phyloP scores from a whole-genome alignment of 1,139 yeast genomes.

The Meyerozyma sp. region DNA sequence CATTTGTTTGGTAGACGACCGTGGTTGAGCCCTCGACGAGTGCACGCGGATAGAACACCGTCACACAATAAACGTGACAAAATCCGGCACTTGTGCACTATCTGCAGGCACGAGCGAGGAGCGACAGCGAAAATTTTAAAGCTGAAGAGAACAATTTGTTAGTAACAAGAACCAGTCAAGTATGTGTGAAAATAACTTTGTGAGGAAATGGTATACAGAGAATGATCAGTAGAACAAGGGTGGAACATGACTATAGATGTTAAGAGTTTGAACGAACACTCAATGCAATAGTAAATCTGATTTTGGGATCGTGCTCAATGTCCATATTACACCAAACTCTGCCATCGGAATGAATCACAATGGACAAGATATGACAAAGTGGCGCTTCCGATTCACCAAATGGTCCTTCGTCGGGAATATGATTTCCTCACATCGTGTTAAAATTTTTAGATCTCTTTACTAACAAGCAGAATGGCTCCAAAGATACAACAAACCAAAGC shows the following conservation, averaged over 20 bases:
- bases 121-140: slow-evolving; percentile 1
- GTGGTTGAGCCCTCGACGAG: background rate
- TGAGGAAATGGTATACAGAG: background rate
- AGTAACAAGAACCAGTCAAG: slow-evolving; percentile 1
- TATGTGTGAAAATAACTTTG: background rate
- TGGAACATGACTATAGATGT: background rate
- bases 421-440: background rate
- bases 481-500: slow-evolving; percentile 99
- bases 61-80: background rate
- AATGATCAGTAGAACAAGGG: background rate
- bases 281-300: too few species aligned
- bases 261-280: too few species aligned
- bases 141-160: background rate
- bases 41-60: background rate
- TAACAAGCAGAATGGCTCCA: slow-evolving; percentile 86
- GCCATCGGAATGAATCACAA: too few species aligned
- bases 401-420: too few species aligned
- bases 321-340: too few species aligned
- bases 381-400: too few species aligned
- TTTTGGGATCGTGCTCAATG: too few species aligned
- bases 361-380: too few species aligned
- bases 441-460: slow-evolving; percentile 14
- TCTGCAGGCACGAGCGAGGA: background rate
- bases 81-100: too few species aligned
- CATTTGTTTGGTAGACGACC: background rate